These are phyloP conservation scores for Elsinoe ampelina DNA, from an alignment of 2,329 filamentous ascomycete species.

Conservation along the genomic window DNA sequence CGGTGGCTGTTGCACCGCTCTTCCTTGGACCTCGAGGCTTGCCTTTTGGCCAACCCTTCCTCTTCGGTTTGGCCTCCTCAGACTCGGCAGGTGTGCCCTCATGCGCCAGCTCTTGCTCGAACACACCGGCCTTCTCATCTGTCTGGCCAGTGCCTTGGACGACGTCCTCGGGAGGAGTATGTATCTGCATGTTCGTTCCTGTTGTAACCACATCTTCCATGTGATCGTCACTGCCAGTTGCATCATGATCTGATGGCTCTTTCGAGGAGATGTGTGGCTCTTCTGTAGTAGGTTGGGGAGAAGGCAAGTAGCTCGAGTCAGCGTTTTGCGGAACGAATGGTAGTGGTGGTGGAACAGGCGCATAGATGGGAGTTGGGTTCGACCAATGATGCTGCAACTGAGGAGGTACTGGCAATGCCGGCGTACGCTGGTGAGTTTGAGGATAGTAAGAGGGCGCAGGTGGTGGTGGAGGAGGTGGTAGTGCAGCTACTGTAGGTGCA, in stretches of 20 bases:
- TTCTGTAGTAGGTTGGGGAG: slow-evolving; percentile 3
- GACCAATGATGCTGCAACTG: slow-evolving; percentile 13
- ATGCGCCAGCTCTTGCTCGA: background rate
- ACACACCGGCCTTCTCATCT: background rate
- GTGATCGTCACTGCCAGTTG: background rate
- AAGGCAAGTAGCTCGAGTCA: slow-evolving; percentile 6
- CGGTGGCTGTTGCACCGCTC: background rate
- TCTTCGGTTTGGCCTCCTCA: slow-evolving; percentile 25
- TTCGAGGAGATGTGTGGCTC: slow-evolving; percentile 1
- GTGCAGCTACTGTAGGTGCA: slow-evolving; percentile 2
- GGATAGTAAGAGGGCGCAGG: background rate
- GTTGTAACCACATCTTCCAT: background rate
- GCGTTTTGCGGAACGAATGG: background rate
- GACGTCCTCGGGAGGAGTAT: slow-evolving; percentile 18
- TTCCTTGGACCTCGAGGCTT: slow-evolving; percentile 33
- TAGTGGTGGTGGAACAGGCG: background rate
- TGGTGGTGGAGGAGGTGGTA: slow-evolving; percentile 1
- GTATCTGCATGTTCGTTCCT: slow-evolving; percentile 12
- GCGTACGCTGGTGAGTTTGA: background rate
- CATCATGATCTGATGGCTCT: background rate
- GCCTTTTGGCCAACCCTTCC: slow-evolving; percentile 36
- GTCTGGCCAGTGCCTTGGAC: background rate
- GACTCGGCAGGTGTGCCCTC: background rate
- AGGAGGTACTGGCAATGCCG: slow-evolving; percentile 9
- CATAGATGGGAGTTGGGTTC: background rate